Evolutionary conservation across 148 eudicot species (phyloP), one percentile per base, ranked within the genome.

Genomic region (Persicaria tinctoria): DNA sequence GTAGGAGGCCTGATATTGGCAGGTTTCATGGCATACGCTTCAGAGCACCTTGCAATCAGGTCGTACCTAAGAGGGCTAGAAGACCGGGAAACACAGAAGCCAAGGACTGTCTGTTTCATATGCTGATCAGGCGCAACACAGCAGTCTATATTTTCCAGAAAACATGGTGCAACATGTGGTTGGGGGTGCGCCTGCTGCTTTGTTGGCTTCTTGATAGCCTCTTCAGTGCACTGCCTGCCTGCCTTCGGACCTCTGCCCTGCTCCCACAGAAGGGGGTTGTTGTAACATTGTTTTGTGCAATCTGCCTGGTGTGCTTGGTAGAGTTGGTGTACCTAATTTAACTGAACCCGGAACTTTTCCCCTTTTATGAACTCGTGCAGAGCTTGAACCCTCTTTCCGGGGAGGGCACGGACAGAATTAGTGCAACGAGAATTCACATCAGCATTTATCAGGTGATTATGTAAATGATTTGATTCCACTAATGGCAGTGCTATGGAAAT

Each of bases 11-110:
- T 95, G 71, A 63, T 95, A 27, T 81, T 95, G 83, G 92, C 91
- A 1, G 89, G 89, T 23, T 95, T 89, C 85, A 90, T 95, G 96
- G 86, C 98, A 13, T 92, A 90, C 76, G 96, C 97, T 79, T 78
- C 99, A 9, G 97, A 95, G 79, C 99, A 92, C 71, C 92, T 95
- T 5, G 86, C 92, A 1, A 87, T 86, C 53, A 83, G 87, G 74
- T 87, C 97, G 75, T 95, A 87, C 60, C 62, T 82, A 70, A 84
- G 89, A 85, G 97, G 99, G 57, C 81, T 87, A 18, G 96, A 92
- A 78, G 92, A 90, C 48, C 84, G 86, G 54, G 94, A 89, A 55
- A 6, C 74, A 9, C 80, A 84, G 56, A 75, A 89, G 60, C 59
- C 87, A 6, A 88, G 86, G 54, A 80, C 55, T 73, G 44, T 85